phyloP scores from a whole-genome alignment of 345 rosid species.

The Noccaea bulbosa region DNA sequence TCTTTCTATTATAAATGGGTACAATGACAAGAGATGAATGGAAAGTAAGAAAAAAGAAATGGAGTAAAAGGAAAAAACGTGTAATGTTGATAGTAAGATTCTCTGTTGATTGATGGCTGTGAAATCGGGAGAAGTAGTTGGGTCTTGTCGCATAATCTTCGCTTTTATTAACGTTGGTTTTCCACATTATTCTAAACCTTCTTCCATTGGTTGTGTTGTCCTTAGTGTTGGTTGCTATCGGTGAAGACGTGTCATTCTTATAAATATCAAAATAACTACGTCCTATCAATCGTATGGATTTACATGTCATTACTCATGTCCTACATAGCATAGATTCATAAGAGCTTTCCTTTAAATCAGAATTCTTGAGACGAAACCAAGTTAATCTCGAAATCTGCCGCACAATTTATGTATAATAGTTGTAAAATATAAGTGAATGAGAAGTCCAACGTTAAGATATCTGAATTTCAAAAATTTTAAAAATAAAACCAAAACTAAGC shows the following conservation, averaged over 20 bases:
- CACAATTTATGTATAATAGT: background rate
- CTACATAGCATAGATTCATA: background rate
- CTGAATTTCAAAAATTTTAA: background rate
- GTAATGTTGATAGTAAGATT: conserved; percentile 40
- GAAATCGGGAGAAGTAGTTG: conserved; percentile 41
- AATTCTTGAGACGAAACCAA: conserved; percentile 11
- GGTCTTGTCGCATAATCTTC: conserved; percentile 42
- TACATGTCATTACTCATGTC: conserved; percentile 24
- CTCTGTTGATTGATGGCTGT: conserved; percentile 38
- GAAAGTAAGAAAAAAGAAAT: conserved; percentile 21
- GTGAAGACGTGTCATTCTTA: conserved; percentile 26
- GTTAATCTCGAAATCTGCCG: background rate
- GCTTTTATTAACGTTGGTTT: conserved; percentile 41
- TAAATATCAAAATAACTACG: background rate
- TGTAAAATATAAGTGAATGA: background rate
- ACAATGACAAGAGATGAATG: conserved; percentile 27
- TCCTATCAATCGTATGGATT: background rate
- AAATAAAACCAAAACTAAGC: background rate
- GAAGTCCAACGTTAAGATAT: background rate
- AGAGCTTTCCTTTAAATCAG: background rate
- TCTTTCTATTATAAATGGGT: conserved; percentile 19
- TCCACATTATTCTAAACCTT: conserved; percentile 32
- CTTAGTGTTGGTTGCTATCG: conserved; percentile 27
- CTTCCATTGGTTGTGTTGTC: conserved; percentile 29
- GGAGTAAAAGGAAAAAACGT: conserved; percentile 27